Percentiles rank a stretch among this genome's conserved stretches.
phyloP scores from a whole-genome alignment of 306 rosid species.

The Vicia faba region DNA sequence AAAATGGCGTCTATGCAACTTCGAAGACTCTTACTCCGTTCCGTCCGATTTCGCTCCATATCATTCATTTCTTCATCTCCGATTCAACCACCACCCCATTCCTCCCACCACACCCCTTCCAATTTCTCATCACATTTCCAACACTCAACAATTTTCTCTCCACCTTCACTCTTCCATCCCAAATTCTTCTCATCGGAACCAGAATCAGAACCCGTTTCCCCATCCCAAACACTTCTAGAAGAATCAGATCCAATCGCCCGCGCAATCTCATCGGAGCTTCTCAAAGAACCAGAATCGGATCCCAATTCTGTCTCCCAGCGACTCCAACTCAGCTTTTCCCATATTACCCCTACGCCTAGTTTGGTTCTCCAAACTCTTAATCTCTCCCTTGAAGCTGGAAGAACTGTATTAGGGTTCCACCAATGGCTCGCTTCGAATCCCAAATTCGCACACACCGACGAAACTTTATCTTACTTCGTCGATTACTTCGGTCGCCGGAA shows the following conservation, averaged over 20 bases:
- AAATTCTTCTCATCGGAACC: slow-evolving; percentile 45
- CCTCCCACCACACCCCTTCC: slow-evolving; percentile 33
- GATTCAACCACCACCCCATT: neutral
- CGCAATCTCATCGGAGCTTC: slow-evolving; percentile 62
- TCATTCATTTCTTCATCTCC: slow-evolving; percentile 33
- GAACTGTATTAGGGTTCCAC: slow-evolving; percentile 59
- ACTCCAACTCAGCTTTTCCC: slow-evolving; percentile 69
- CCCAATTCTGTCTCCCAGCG: slow-evolving; percentile 57
- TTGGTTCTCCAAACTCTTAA: slow-evolving; percentile 56
- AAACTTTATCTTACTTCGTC: slow-evolving; percentile 61
- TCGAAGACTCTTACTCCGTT: slow-evolving; percentile 54
- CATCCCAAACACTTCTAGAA: neutral
- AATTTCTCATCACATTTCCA: slow-evolving; percentile 35
- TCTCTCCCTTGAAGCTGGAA: slow-evolving; percentile 66
- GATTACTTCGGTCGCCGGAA: slow-evolving; percentile 71
- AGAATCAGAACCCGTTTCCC: slow-evolving; percentile 34
- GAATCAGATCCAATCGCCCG: slow-evolving; percentile 48
- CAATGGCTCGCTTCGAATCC: slow-evolving; percentile 61
- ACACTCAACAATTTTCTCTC: slow-evolving; percentile 30
- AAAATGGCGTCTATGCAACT: slow-evolving; percentile 68
- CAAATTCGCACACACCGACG: slow-evolving; percentile 62
- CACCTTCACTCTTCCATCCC: slow-evolving; percentile 32
- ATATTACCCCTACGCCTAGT: slow-evolving; percentile 53
- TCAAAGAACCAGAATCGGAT: slow-evolving; percentile 51
- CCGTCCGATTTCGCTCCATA: slow-evolving; percentile 36